Percentiles rank a stretch among this genome's conserved stretches.
Conservation (phyloP, 2,329 filamentous ascomycete genomes). For the Xylaria sp. region DNA sequence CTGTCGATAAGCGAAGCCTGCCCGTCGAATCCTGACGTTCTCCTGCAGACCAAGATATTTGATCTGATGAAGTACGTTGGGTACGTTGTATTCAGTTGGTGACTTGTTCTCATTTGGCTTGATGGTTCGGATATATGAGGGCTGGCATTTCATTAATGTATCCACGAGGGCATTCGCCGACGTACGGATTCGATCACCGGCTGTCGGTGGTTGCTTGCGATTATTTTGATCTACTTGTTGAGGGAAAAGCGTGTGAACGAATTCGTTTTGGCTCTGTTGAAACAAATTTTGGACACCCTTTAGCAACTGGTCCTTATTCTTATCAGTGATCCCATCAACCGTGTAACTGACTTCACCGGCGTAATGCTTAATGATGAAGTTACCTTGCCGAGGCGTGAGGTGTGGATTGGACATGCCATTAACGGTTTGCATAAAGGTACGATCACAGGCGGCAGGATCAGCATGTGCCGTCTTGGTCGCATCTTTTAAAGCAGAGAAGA, state of each 20-base stretch:
- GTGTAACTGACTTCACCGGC: conserved; percentile 95
- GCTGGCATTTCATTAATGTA: conserved; percentile 95
- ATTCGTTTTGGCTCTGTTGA: conserved; percentile 80
- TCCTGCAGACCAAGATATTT: conserved; percentile 99
- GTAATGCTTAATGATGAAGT: conserved; percentile 99
- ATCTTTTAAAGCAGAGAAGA: conserved; percentile 96
- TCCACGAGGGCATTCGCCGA: conserved; percentile 95
- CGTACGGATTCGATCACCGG: conserved; percentile 92
- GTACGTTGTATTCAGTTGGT: conserved; percentile 85
- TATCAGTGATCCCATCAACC: conserved; percentile 96
- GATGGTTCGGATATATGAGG: conserved; percentile 98
- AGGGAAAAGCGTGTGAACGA: conserved; percentile 89
- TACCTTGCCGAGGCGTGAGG: conserved; percentile 88
- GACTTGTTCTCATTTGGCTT: conserved; percentile 99
- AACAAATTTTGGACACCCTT: conserved; percentile 93
- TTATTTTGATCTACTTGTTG: conserved; percentile 95
- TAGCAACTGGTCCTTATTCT: conserved; percentile 97
- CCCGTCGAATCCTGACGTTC: conserved; percentile 95
- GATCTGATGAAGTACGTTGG: conserved; percentile 96
- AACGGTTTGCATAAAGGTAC: conserved; percentile 92
- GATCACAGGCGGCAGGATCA: conserved; percentile 90
- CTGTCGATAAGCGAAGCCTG: conserved; percentile 95
- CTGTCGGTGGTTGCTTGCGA: conserved; percentile 89
- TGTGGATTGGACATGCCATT: conserved; percentile 92
- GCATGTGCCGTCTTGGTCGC: conserved; percentile 98